phyloP scores from a whole-genome alignment of 148 eudicot species.

The Spergularia marina region DNA sequence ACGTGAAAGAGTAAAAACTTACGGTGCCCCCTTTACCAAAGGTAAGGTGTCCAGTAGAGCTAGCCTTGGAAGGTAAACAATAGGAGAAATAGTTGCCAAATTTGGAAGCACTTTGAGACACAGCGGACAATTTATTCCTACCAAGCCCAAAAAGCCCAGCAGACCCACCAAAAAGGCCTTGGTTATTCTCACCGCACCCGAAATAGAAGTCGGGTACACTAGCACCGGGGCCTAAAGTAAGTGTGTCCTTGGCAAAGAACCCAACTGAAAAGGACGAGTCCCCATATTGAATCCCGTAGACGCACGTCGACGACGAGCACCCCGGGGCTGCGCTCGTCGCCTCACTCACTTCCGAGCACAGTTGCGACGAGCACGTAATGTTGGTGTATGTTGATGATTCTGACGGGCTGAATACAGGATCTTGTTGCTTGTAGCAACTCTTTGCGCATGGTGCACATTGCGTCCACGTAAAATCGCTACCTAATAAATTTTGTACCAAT shows the following conservation, averaged over 20 bases:
- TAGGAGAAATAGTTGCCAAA: conserved; percentile 62
- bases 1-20: neutral
- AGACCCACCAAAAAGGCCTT: conserved; percentile 57
- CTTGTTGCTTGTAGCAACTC: conserved; percentile 53
- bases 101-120: conserved; percentile 49
- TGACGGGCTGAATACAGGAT: conserved; percentile 51
- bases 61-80: conserved; percentile 54
- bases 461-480: conserved; percentile 50
- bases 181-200: conserved; percentile 73
- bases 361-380: conserved; percentile 45
- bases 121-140: conserved; percentile 38
- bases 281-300: conserved; percentile 63
- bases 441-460: conserved; percentile 61
- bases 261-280: conserved; percentile 67
- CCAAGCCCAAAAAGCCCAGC: conserved; percentile 64
- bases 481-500: conserved; percentile 1
- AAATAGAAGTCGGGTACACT: conserved; percentile 42
- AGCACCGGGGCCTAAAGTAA: conserved; percentile 39
- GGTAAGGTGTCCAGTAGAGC: conserved; percentile 48
- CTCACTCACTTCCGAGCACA: conserved; percentile 43
- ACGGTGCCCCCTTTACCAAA: conserved; percentile 46
- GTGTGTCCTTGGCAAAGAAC: conserved; percentile 47
- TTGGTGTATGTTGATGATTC: conserved; percentile 52
- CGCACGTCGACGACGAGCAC: conserved; percentile 48
- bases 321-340: conserved; percentile 52